Percentiles rank a stretch among this genome's conserved stretches.
phyloP scores from a whole-genome alignment of 768 basidiomycete genomes.

The Paxillus involutus region DNA sequence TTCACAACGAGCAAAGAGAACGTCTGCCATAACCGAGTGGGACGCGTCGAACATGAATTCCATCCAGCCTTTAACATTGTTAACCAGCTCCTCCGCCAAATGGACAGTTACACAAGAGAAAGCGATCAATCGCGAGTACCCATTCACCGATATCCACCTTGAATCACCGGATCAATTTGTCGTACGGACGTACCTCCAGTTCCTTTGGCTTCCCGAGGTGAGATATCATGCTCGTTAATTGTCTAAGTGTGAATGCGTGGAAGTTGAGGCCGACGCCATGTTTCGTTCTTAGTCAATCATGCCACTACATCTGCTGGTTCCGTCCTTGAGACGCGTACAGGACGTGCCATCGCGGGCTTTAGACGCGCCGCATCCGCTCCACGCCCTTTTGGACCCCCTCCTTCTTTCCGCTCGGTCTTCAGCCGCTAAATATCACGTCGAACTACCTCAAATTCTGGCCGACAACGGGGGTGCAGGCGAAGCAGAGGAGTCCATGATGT shows the following conservation, averaged over 20 bases:
- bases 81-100: slow-evolving; percentile 27
- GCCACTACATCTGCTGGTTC: slow-evolving; percentile 58
- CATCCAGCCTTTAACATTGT: slow-evolving; percentile 20
- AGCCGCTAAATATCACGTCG: slow-evolving; percentile 60
- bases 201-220: slow-evolving; percentile 79
- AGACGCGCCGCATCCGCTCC: slow-evolving; percentile 51
- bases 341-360: slow-evolving; percentile 27
- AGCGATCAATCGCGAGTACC: slow-evolving; percentile 53
- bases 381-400: slow-evolving; percentile 57
- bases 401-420: slow-evolving; percentile 57
- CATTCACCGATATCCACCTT: slow-evolving; percentile 42
- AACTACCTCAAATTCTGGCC: slow-evolving; percentile 58
- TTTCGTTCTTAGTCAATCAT: slow-evolving; percentile 58
- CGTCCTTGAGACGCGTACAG: slow-evolving; percentile 53
- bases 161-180: slow-evolving; percentile 59
- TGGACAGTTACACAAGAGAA: slow-evolving; percentile 67
- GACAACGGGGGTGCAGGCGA: slow-evolving; percentile 62
- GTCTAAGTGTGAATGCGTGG: not conserved
- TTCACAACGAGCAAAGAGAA: too few species aligned
- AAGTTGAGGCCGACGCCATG: not conserved
- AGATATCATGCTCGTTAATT: slow-evolving; percentile 4
- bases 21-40: not conserved
- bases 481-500: slow-evolving; percentile 74
- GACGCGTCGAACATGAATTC: slow-evolving; percentile 13
- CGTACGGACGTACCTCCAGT: slow-evolving; percentile 68